Base-by-base conservation (phyloP, 805 yeast species). In the Monosporozyma servazzii region DNA sequence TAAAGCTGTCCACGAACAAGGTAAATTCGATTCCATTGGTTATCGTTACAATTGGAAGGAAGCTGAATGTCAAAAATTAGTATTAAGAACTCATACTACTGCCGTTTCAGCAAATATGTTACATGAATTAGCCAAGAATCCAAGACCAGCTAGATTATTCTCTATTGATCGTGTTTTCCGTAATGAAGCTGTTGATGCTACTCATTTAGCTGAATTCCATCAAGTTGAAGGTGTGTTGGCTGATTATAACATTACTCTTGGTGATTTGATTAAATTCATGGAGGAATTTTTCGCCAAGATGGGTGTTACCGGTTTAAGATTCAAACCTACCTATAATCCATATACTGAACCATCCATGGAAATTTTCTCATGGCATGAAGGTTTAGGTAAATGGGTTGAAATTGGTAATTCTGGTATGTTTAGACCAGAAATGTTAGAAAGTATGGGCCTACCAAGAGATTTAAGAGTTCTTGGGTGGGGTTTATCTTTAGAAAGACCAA, bases 321-420 rank as follows among this genome's bases (percentile, higher is more conserved):
- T 93, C 82, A 93, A 93, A 75, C 96, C 99, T 58, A 95, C 99
- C 40, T 93, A 93, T 74, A 93, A 93, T 72, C 99, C 99, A 53
- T 93, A 93, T 79, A 93, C 99, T 53, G 99, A 93, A 73, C 99
- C 99, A 53, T 87, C 96, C 7, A 80, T 93, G 80, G 99, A 93
- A 75, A 93, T 93, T 59, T 93, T 85, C 71, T 93, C 97, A 48
- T 93, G 88, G 86, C 99, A 93, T 73, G 83, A 81, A 61, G 96
- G 96, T 48, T 78, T 93, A 63, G 83, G 78, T 61, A 93, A 88
- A 70, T 95, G 99, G 99, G 99, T 93, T 56, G 99, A 93, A 76
- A 91, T 93, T 64, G 99, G 99, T 71, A 93, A 93, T 77, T 89
- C 97, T 18, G 99, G 99, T 70, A 86, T 93, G 96, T 93, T 93